A percentile compares a stretch with the other conserved stretches of the same genome.
Evolutionary conservation across 148 eudicot genomes (phyloP).

Genomic region (Suaeda aralocaspica): DNA sequence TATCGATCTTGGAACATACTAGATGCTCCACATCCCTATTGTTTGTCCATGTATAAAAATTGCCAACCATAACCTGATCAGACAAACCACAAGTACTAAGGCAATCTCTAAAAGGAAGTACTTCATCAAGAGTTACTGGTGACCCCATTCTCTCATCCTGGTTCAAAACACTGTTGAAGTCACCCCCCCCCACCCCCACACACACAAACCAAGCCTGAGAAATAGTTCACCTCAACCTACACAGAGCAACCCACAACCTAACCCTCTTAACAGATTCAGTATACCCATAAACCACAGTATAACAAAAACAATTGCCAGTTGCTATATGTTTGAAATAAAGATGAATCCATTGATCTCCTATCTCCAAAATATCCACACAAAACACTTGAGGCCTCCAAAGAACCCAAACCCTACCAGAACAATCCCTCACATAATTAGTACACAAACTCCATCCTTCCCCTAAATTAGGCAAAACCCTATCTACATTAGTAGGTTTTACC

Average conservation of each 20-base stretch:
- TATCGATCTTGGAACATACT: not conserved
- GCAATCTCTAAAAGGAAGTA: not conserved
- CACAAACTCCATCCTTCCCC: no score
- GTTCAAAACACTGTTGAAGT: not conserved
- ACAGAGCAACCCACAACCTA: not conserved
- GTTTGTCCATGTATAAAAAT: not conserved
- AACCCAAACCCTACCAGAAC: no score
- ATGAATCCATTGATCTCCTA: no score
- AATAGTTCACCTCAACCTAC: accelerated
- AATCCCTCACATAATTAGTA: no score
- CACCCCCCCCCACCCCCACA: not conserved
- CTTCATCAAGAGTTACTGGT: not conserved
- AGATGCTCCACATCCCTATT: not conserved
- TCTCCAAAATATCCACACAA: no score
- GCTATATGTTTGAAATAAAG: no score
- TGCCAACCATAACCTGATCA: not conserved
- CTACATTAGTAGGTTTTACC: no score
- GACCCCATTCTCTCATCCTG: not conserved
- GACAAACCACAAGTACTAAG: not conserved
- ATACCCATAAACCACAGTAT: not conserved
- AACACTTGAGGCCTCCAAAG: no score
- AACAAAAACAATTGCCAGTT: not conserved
- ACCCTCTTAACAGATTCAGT: not conserved
- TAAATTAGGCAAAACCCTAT: no score
- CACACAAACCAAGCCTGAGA: no score